Conservation (phyloP, 2,329 filamentous ascomycete species). For the Hypomyces perniciosus region DNA sequence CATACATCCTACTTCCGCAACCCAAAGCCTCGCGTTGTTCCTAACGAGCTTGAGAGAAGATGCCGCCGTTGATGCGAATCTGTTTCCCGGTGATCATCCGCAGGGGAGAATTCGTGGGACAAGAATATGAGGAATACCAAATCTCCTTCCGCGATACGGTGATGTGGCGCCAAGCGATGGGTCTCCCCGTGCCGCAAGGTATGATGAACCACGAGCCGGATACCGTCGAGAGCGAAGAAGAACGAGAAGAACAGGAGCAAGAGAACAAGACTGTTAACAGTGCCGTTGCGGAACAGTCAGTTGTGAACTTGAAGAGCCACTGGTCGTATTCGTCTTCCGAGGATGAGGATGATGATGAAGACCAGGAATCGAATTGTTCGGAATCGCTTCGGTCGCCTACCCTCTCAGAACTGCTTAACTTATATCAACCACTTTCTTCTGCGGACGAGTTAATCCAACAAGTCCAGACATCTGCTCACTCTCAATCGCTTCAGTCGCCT, state of each 20-base stretch:
- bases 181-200: neutral
- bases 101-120: neutral
- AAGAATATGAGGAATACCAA: conserved; percentile 9
- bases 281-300: neutral
- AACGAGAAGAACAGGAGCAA: too few relatives aligned
- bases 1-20: neutral
- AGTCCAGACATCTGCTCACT: too few relatives aligned
- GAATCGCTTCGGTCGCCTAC: neutral
- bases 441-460: too few relatives aligned
- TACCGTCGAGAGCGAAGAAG: neutral
- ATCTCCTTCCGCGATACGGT: conserved; percentile 8
- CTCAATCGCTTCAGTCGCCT: too few relatives aligned
- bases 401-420: too few relatives aligned
- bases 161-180: conserved; percentile 9
- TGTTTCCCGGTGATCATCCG: neutral
- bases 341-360: neutral
- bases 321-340: neutral
- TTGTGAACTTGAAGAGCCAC: neutral
- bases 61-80: conserved; percentile 1
- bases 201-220: neutral
- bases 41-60: neutral
- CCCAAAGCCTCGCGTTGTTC: neutral
- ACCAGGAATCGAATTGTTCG: neutral
- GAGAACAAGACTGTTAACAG: too few relatives aligned
- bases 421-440: too few relatives aligned